phyloP scores from a whole-genome alignment of 306 rosid genomes.

The Oemleria cerasiformis region DNA sequence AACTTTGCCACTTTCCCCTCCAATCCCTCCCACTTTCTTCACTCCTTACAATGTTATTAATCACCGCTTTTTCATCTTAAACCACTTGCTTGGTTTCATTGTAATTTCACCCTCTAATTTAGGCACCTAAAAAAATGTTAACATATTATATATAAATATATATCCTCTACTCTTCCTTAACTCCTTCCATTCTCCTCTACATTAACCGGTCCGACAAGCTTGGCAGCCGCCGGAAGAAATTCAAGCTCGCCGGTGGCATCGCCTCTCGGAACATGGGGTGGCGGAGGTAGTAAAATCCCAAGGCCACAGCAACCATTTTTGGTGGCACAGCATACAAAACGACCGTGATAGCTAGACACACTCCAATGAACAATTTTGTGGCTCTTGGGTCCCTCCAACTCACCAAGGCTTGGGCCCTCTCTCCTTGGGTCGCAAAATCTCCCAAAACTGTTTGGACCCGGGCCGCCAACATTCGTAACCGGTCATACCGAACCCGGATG shows the following conservation, averaged over 20 bases:
- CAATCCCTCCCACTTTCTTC: conserved; percentile 23
- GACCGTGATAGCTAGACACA: conserved; percentile 41
- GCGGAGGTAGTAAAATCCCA: conserved; percentile 66
- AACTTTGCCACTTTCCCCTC: conserved; percentile 41
- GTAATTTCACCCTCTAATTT: conserved; percentile 17
- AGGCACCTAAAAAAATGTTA: conserved; percentile 30
- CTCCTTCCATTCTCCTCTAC: conserved; percentile 49
- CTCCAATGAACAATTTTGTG: conserved; percentile 50
- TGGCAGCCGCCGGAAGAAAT: conserved; percentile 66
- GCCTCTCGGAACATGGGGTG: conserved; percentile 61
- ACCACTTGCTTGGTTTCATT: conserved; percentile 22
- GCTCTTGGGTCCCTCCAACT: conserved; percentile 96
- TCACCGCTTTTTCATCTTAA: conserved; percentile 46
- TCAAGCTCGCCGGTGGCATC: conserved; percentile 49
- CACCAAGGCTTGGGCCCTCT: conserved; percentile 83
- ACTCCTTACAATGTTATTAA: conserved; percentile 33
- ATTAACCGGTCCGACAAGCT: conserved; percentile 81
- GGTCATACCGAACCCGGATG: conserved; percentile 66
- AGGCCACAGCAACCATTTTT: conserved; percentile 85
- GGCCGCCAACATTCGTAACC: conserved; percentile 77
- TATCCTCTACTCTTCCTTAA: background rate
- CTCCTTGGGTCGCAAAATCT: conserved; percentile 92
- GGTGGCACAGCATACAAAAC: conserved; percentile 45
- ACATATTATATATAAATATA: background rate
- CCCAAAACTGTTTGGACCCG: conserved; percentile 92